These are phyloP conservation scores for Vaccinium macrocarpon DNA, from an alignment of 148 eudicot genomes.

Conservation along the genomic window DNA sequence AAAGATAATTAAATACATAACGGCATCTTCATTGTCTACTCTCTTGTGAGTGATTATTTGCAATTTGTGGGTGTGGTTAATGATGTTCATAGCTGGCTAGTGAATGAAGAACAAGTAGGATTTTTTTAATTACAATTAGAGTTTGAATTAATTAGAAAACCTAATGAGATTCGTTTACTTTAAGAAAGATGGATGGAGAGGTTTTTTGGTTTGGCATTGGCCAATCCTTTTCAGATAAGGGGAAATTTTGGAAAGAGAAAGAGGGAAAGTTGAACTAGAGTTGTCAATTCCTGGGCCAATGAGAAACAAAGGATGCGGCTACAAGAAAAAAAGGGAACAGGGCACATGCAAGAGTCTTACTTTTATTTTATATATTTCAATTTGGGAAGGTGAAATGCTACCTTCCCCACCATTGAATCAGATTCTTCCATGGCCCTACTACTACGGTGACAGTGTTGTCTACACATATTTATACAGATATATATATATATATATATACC, in stretches of 20 bases:
- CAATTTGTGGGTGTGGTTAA: background rate
- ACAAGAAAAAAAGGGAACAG: slow-evolving; percentile 15
- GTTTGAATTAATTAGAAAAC: background rate
- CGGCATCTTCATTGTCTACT: background rate
- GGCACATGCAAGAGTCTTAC: background rate
- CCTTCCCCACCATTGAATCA: slow-evolving; percentile 8
- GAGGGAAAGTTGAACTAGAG: background rate
- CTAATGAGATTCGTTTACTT: background rate
- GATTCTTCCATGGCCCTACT: slow-evolving; percentile 7
- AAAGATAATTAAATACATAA: no score
- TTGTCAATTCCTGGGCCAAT: background rate
- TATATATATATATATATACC: background rate
- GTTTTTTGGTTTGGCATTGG: background rate
- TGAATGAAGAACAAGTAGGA: no score
- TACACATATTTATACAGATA: background rate
- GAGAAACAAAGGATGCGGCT: slow-evolving; percentile 13
- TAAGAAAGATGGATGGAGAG: background rate
- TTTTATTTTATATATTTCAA: background rate
- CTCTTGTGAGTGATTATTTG: background rate
- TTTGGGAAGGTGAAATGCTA: background rate
- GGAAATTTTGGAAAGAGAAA: background rate
- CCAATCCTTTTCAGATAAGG: slow-evolving; percentile 5
- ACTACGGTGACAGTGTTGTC: background rate
- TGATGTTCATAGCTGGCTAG: background rate
- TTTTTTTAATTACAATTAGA: background rate